Evolutionary conservation across 495 filamentous ascomycete genomes (phyloP).

Genomic region (Aspergillus nidulans): DNA sequence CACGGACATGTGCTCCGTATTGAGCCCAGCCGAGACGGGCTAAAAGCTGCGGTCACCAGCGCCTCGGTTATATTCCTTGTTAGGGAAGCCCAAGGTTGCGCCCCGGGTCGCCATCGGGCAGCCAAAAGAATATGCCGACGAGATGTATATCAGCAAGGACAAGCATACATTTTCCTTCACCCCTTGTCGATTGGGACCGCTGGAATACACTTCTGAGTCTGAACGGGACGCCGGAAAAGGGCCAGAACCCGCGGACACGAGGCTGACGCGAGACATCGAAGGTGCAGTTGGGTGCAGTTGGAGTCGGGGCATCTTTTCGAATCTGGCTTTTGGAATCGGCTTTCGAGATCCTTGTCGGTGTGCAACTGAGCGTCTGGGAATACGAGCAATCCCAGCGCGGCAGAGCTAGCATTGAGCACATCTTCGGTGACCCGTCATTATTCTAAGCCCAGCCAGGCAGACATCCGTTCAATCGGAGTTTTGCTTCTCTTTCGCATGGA

Average conservation of each 20-base stretch:
- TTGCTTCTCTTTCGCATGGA: too few relatives aligned
- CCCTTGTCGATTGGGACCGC: not conserved
- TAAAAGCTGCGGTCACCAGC: not conserved
- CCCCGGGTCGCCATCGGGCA: slow-evolving; percentile 6
- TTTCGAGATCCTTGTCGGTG: not conserved
- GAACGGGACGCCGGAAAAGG: not conserved
- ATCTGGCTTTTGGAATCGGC: not conserved
- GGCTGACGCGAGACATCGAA: not conserved
- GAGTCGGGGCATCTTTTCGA: not conserved
- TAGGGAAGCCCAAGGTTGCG: slow-evolving; percentile 21
- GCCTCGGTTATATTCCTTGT: slow-evolving; percentile 28
- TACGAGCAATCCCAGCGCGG: not conserved
- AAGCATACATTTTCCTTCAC: not conserved
- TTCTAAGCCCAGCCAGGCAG: not conserved
- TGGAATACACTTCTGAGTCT: not conserved
- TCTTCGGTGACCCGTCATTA: not conserved
- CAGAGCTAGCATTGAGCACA: not conserved
- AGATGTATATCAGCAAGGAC: not conserved
- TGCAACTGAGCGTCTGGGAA: not conserved
- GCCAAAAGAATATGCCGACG: not conserved
- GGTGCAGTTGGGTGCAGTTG: not conserved
- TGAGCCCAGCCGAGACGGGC: not conserved
- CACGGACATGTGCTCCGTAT: not conserved
- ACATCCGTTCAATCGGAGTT: not conserved
- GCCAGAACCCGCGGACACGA: not conserved